Percentiles rank a stretch among this genome's conserved stretches.
These are phyloP conservation scores for Beauveria bassiana DNA, from an alignment of 2,329 filamentous ascomycete genomes.

Conservation along the genomic window DNA sequence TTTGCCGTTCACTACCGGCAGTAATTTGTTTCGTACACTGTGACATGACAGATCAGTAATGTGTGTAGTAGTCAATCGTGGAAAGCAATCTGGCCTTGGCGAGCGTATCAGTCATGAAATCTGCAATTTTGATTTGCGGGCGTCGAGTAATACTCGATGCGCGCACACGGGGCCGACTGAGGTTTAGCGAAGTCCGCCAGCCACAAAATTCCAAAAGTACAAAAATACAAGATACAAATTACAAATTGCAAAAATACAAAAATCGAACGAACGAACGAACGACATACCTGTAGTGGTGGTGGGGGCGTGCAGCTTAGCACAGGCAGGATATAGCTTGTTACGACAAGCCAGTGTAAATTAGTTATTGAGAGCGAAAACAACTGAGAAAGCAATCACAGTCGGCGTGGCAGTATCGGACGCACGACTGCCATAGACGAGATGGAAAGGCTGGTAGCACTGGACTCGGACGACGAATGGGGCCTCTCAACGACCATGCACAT, in stretches of 20 bases:
- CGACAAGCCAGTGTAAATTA: not conserved
- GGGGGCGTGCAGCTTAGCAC: constrained; percentile 3
- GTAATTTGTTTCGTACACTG: not conserved
- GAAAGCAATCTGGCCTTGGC: not conserved
- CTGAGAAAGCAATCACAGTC: not conserved
- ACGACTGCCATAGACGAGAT: not conserved
- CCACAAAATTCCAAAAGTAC: not conserved
- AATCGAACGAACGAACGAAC: not conserved
- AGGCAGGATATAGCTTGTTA: not conserved
- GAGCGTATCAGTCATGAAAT: not conserved
- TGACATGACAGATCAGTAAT: not conserved
- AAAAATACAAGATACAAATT: too few species aligned
- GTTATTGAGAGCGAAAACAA: not conserved
- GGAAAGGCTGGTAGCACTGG: not conserved
- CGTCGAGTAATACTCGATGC: not conserved
- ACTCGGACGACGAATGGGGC: not conserved
- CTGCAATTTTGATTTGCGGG: not conserved
- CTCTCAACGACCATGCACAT: not conserved
- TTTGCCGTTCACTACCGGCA: not conserved
- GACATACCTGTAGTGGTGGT: not conserved
- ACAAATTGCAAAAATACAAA: not conserved
- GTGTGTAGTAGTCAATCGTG: not conserved
- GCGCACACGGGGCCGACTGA: not conserved
- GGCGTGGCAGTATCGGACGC: not conserved
- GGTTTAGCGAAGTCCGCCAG: constrained; percentile 5